Conservation (phyloP, 208 protist genomes). For the Wallacemonas sp. region DNA sequence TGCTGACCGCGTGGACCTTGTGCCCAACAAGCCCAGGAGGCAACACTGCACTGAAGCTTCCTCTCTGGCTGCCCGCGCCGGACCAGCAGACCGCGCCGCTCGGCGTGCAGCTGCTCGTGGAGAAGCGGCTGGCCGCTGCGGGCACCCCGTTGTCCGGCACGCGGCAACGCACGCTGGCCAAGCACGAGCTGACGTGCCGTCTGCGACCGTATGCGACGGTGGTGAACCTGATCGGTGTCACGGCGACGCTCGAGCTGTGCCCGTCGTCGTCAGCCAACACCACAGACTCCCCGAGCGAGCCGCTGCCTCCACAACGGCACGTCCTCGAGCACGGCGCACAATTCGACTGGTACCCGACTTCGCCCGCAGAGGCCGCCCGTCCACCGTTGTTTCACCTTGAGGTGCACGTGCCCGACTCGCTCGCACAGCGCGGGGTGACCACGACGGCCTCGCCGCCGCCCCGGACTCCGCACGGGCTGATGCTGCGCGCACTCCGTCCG, state of each 20-base stretch:
- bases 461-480: neutral
- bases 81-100: neutral
- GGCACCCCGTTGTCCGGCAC: neutral
- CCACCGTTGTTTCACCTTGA: conserved; percentile 12
- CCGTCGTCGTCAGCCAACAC: neutral
- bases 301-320: neutral
- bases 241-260: conserved; percentile 20
- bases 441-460: neutral
- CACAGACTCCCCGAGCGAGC: no score
- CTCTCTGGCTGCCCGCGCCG: neutral
- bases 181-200: conserved; percentile 38
- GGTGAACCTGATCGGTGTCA: conserved; percentile 32
- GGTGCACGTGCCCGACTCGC: conserved; percentile 5
- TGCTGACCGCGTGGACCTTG: neutral
- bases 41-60: neutral
- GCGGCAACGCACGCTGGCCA: conserved; percentile 1
- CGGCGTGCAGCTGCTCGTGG: conserved; percentile 19
- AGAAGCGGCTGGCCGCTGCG: conserved; percentile 4
- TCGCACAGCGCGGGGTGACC: neutral
- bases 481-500: neutral
- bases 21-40: neutral
- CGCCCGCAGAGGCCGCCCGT: conserved; percentile 2
- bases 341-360: conserved; percentile 23
- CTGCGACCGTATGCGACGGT: conserved; percentile 32
- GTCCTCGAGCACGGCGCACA: conserved; percentile 24